Conservation (phyloP, 352 stramenopile genomes). For the Pythium phragmitis region DNA sequence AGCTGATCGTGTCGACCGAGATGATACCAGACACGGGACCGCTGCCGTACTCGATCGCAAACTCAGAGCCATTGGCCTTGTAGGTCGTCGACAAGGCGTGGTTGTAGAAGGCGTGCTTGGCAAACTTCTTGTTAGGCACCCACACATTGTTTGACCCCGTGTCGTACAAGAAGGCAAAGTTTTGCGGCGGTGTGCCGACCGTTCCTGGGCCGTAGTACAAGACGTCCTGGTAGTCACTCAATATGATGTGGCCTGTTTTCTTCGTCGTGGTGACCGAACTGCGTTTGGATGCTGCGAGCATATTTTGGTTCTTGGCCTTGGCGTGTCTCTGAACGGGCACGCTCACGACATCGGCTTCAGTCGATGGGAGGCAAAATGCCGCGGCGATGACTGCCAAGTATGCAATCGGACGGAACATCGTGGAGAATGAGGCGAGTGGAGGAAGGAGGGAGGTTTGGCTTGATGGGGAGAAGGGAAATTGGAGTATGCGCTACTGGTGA, state of each 20-base stretch:
- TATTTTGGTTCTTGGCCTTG: not conserved
- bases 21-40: not conserved
- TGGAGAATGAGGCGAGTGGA: not conserved
- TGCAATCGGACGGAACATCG: constrained; percentile 25
- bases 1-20: not conserved
- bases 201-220: constrained; percentile 93
- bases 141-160: constrained; percentile 97
- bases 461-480: not conserved
- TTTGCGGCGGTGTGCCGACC: constrained; percentile 89
- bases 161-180: constrained; percentile 95
- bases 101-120: not conserved
- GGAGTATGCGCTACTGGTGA: not conserved
- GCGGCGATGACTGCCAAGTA: constrained; percentile 24
- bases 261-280: constrained; percentile 34
- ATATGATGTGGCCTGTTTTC: constrained; percentile 50
- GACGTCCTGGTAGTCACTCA: constrained; percentile 91
- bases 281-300: constrained; percentile 24
- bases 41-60: not conserved
- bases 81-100: not conserved
- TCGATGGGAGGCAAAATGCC: not conserved
- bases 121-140: constrained; percentile 73
- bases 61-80: not conserved
- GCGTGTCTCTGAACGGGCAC: constrained; percentile 45
- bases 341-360: constrained; percentile 39
- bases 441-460: not conserved